A percentile compares a stretch with the other conserved stretches of the same genome.
phyloP scores from a whole-genome alignment of 176 grass and related monocot genomes.

The Raddia guianensis region DNA sequence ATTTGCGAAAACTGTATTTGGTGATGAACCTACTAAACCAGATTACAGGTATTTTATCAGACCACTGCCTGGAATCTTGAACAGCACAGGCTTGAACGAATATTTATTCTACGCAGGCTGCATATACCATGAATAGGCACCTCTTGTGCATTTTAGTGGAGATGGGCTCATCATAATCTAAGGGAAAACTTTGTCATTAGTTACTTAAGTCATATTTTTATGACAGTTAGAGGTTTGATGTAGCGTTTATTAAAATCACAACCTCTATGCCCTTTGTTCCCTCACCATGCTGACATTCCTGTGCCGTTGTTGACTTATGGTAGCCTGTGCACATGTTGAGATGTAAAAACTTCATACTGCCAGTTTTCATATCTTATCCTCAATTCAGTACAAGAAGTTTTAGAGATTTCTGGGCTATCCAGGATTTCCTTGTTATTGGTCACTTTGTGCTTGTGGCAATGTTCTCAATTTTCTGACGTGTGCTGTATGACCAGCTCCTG shows the following conservation, averaged over 20 bases:
- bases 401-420: constrained; percentile 6
- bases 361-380: neutral
- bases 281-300: constrained; percentile 9
- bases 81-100: constrained; percentile 21
- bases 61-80: constrained; percentile 5
- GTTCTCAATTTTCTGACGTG: constrained; percentile 3
- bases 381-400: neutral
- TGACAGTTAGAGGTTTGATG: constrained; percentile 12
- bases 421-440: constrained; percentile 7
- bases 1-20: constrained; percentile 72
- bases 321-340: constrained; percentile 3
- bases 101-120: constrained; percentile 4
- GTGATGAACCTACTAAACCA: constrained; percentile 69
- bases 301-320: neutral
- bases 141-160: constrained; percentile 18
- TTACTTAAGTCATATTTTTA: neutral
- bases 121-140: constrained; percentile 6
- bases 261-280: neutral
- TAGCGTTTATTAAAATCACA: neutral
- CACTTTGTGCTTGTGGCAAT: constrained; percentile 6
- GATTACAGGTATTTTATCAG: constrained; percentile 68
- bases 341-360: neutral
- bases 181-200: neutral
- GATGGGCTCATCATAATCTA: neutral
- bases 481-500: constrained; percentile 9